Evolutionary conservation across 805 yeast species (phyloP).

Genomic region (Maudiozyma barnettii): DNA sequence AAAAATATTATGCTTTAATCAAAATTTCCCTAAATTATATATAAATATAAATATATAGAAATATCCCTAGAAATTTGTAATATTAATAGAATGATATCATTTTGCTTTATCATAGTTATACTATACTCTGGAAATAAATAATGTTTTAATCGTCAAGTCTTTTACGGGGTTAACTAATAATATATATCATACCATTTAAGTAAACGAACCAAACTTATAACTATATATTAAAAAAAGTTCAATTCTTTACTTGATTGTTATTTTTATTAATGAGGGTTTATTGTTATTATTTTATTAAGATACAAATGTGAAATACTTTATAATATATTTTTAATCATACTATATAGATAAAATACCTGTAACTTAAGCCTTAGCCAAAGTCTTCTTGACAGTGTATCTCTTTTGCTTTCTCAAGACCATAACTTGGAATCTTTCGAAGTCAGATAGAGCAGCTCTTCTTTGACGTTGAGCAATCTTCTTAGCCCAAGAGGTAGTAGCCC

Average conservation of each 20-base stretch:
- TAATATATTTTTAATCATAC: conserved; percentile 2
- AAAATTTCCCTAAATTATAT: not conserved
- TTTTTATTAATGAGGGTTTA: not conserved
- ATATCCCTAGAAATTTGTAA: too few relatives aligned
- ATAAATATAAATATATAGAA: too few relatives aligned
- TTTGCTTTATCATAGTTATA: too few relatives aligned
- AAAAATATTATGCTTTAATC: not conserved
- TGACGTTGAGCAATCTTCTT: conserved; percentile 94
- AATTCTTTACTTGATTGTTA: not conserved
- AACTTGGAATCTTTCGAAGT: conserved; percentile 99
- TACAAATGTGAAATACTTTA: conserved; percentile 6
- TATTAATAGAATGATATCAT: too few relatives aligned
- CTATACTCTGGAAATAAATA: too few relatives aligned
- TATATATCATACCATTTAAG: too few relatives aligned
- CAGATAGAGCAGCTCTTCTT: conserved; percentile 87
- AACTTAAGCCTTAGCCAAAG: conserved; percentile 87
- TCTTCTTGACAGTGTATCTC: conserved; percentile 89
- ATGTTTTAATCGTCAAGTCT: too few relatives aligned
- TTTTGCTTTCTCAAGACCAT: conserved; percentile 95
- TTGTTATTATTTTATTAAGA: conserved; percentile 2
- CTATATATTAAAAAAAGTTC: not conserved
- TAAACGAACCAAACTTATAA: not conserved
- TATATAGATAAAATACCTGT: conserved; percentile 7
- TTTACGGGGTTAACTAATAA: too few relatives aligned
- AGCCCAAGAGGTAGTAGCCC: conserved; percentile 95